These are phyloP conservation scores for Neofusicoccum ribis DNA, from an alignment of 2,329 filamentous ascomycete genomes.

Conservation along the genomic window DNA sequence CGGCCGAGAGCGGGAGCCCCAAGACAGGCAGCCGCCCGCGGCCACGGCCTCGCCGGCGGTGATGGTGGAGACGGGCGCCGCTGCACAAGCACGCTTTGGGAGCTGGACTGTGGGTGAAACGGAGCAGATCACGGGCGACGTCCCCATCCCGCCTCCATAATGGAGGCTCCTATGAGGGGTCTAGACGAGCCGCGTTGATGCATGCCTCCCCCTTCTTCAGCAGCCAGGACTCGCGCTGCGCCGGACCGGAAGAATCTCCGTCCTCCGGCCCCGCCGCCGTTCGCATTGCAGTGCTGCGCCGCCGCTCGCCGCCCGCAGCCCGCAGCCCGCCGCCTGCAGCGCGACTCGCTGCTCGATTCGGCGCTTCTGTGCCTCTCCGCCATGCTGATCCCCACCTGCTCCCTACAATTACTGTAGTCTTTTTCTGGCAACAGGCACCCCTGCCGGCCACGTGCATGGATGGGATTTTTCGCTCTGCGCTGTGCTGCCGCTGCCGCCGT, in stretches of 20 bases:
- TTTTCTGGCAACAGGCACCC: background rate
- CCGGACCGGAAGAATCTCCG: background rate
- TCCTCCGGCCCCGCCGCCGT: background rate
- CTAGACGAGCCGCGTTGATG: background rate
- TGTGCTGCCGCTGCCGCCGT: background rate
- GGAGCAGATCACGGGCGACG: background rate
- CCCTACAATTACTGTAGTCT: background rate
- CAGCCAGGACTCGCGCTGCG: background rate
- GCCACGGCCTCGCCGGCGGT: constrained; percentile 11
- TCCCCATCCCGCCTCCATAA: background rate
- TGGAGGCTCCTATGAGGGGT: background rate
- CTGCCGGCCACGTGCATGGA: constrained; percentile 11
- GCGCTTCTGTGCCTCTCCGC: background rate
- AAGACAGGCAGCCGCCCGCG: background rate
- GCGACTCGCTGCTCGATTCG: background rate
- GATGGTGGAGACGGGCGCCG: constrained; percentile 3
- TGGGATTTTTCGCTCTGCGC: background rate
- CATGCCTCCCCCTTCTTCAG: constrained; percentile 1
- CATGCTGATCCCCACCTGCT: constrained; percentile 7
- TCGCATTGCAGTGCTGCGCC: background rate
- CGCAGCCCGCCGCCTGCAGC: background rate
- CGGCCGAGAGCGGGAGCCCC: constrained; percentile 3
- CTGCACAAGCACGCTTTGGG: constrained; percentile 4
- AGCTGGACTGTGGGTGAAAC: constrained; percentile 10
- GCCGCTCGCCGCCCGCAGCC: too few species aligned